Base-by-base conservation (phyloP, 306 rosid genomes). In the Luffa acutangula region DNA sequence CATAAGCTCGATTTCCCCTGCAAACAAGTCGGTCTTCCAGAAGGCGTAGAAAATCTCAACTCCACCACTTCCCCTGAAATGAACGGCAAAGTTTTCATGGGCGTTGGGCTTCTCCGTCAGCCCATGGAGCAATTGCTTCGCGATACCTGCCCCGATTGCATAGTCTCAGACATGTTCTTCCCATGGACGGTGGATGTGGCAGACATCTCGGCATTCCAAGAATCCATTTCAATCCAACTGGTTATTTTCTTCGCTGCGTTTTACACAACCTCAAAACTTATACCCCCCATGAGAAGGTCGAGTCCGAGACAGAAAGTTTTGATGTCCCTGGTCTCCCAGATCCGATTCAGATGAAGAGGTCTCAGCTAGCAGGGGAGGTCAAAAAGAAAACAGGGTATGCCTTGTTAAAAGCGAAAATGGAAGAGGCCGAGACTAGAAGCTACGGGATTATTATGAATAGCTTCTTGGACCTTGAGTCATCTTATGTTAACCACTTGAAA, bases 121-220 rank as follows among this genome's bases (percentile, higher is more conserved):
- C 74, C 56, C 25, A 78, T 78, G 6, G 74, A 60, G 45, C 45
- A 45, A 15, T 41, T 78, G 5, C 15, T 78, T 33, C 33, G 21
- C 3, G 60, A 78, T 6, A 5, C 21, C 7, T 9, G 31, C 48
- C 81, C 73, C 4, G 74, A 78, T 46, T 62, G 81, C 59, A 63
- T 63, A 14, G 75, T 78, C 46, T 20, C 81, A 31, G 81, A 78
- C 58, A 60, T 43, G 58, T 46, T 78, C 46, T 78, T 60, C 25
- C 74, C 73, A 10, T 77, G 80, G 80, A 77, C 67, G 42, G 34
- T 57, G 17, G 39, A 77, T 36, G 69, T 77, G 9, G 80, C 80
- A 3, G 15, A 60, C 43, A 62, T n/a, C 74, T 78, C 0, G 74
- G 75, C 0, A 78, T 78, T 42, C 81, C 81, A 2, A 58, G 59